These are phyloP conservation scores for Nepenthes alata DNA, from an alignment of 179 eudicot species.

Conservation along the genomic window DNA sequence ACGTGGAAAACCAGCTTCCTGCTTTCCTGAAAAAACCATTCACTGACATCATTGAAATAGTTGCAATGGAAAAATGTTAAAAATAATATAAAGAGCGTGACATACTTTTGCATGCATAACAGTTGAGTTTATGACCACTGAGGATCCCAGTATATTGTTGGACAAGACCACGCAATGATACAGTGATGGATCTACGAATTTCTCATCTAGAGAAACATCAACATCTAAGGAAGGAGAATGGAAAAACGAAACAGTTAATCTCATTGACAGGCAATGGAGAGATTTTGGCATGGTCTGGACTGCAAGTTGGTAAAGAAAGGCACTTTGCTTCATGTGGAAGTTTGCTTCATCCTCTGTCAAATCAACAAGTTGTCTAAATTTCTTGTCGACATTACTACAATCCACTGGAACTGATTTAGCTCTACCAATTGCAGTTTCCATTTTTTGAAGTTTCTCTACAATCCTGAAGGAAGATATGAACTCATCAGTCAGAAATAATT, in stretches of 20 bases:
- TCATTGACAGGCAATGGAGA: conserved; percentile 83
- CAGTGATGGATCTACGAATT: conserved; percentile 40
- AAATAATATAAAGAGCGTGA: conserved; percentile 7
- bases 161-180: conserved; percentile 80
- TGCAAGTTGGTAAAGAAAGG: conserved; percentile 85
- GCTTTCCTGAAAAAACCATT: conserved; percentile 46
- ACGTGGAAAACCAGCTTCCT: conserved; percentile 76
- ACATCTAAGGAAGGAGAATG: conserved; percentile 37
- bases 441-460: conserved; percentile 44
- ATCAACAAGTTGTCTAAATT: conserved; percentile 90
- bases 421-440: conserved; percentile 63
- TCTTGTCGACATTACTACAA: conserved; percentile 85
- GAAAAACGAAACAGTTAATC: conserved; percentile 80
- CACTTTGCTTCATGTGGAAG: conserved; percentile 92
- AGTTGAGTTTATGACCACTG: conserved; percentile 89
- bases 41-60: conserved; percentile 8
- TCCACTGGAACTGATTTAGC: conserved; percentile 57
- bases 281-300: conserved; percentile 92
- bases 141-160: conserved; percentile 67
- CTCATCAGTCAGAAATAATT: conserved; percentile 2
- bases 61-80: conserved; percentile 1
- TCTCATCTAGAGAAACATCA: conserved; percentile 33
- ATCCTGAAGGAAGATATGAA: conserved; percentile 31
- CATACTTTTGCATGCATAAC: conserved; percentile 64
- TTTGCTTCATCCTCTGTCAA: conserved; percentile 88